Evolutionary conservation across 2,329 filamentous ascomycete genomes (phyloP), one percentile per base, ranked within the genome.

Genomic region (Microthyrium microscopicum): DNA sequence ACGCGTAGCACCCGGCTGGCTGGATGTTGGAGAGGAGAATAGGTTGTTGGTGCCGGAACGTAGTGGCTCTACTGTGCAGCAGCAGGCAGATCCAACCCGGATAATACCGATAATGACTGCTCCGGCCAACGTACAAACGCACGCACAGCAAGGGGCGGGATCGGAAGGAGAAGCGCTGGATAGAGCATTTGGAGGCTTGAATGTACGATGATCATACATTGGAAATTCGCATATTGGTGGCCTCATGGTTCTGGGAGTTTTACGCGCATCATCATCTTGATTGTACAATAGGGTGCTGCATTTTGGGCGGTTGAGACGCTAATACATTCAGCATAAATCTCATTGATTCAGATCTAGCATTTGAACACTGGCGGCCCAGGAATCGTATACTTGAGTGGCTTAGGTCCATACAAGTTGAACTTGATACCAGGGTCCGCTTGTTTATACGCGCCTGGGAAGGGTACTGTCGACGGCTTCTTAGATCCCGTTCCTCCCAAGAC

Each of bases 1-100:
- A 42, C 62, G 78, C 35, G 67, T 84, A 13, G 81, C 81, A 8
- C 81, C 80, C 0, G 80, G 81, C 1, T 89, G 79, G 77, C 56
- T 87, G 44, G 80, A 87, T 46, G 77, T 44, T 18, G 35, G 26
- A 20, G 74, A 81, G 35, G 67, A 70, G 32, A 52, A 54, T 13
- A 61, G 72, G 34, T 56, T 87, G 30, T 52, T 87, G 33, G 67
- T 78, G 54, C 80, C 80, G 16, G 38, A 42, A 33, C 34, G 45
- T 18, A 62, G 64, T 82, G 22, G 75, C 83, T 47, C 44, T 79
- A 16, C 58, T 68, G 58, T 35, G 58, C 55, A 17, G 48, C 48
- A 1, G 46, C 49, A 16, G 55, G 45, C 27, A 43, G 42, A 31
- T 39, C n/a, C n/a, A n/a, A 36, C 40, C 17, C 42, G 41, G 33